phyloP scores from a whole-genome alignment of 495 filamentous ascomycete species.

The Penicillium nucicola region DNA sequence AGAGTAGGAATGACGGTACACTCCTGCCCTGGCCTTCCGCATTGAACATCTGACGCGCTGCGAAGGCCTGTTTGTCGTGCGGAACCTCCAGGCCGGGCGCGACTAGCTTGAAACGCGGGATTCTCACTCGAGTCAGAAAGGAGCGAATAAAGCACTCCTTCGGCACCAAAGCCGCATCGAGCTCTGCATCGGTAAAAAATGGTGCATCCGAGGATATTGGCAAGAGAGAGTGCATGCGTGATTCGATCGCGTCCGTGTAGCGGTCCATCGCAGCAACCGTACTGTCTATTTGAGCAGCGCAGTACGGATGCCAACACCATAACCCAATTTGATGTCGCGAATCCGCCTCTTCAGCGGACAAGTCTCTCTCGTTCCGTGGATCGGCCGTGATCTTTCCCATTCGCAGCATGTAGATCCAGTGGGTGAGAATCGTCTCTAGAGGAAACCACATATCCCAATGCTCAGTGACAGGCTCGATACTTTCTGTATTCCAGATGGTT shows the following conservation, averaged over 20 bases:
- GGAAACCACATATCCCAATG: constrained; percentile 34
- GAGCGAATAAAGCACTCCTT: constrained; percentile 27
- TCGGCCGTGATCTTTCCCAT: constrained; percentile 18
- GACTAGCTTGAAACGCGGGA: constrained; percentile 30
- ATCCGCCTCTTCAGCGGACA: background rate
- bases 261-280: constrained; percentile 15
- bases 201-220: background rate
- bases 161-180: constrained; percentile 30
- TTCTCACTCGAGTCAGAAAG: constrained; percentile 25
- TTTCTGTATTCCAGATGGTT: constrained; percentile 8
- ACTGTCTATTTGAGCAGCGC: constrained; percentile 12
- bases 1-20: constrained; percentile 23
- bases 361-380: too few relatives aligned
- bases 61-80: constrained; percentile 20
- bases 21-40: constrained; percentile 8
- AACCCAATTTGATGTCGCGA: background rate
- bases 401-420: constrained; percentile 31
- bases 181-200: constrained; percentile 18
- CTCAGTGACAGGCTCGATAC: constrained; percentile 11
- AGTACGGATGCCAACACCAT: constrained; percentile 19
- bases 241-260: constrained; percentile 12
- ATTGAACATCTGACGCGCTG: constrained; percentile 21
- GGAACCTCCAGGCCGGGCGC: constrained; percentile 33
- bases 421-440: constrained; percentile 35
- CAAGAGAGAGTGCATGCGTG: constrained; percentile 14